Evolutionary conservation across 441 rosid species (phyloP), one percentile per base, ranked within the genome.

Genomic region (Aquilaria agallochum): DNA sequence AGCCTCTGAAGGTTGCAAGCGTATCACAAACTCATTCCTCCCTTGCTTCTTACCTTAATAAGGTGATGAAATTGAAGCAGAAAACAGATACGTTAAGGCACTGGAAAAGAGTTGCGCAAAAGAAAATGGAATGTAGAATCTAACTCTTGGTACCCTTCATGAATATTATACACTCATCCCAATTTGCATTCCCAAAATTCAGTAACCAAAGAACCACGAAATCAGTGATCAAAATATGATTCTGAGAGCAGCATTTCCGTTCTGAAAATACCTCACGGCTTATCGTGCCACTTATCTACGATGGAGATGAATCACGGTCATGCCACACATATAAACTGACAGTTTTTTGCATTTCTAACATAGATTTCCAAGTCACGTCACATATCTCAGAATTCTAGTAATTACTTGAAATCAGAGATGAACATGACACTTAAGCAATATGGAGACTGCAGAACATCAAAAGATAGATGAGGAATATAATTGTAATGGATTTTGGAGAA

Each of bases 21-120:
- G 95, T 71, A 92, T 92, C 47, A 95, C 98, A 52, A 95, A 84
- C 75, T 95, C 99, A 69, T 95, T 95, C 81, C 99, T 90, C 67
- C 99, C 98, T 78, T 88, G 99, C 83, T 73, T 92, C 76, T 90
- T 62, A 74, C 98, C 98, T 92, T 67, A 51, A 70, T 32, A 48
- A 65, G 30, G 62, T 30, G 40, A 66, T 15, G 66, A 31, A 62
- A 73, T 53, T 65, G 56, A 68, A 70, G 57, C 36, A 56, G 56
- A 33, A 56, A 63, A 55, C 40, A 36, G 48, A 36, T 12, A 60
- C 33, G 44, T 46, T 34, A 15, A 11, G 15, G 27, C 50, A 30
- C 14, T 46, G 12, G 10, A 7, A 51, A 51, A 40, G 31, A 40
- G 30, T 27, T 2, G 9, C 27, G 20, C 5, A 53, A 36, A 31